These are phyloP conservation scores for Fimicolochytrium jonesii DNA, from an alignment of 192 early-diverging fungal species.

Conservation along the genomic window DNA sequence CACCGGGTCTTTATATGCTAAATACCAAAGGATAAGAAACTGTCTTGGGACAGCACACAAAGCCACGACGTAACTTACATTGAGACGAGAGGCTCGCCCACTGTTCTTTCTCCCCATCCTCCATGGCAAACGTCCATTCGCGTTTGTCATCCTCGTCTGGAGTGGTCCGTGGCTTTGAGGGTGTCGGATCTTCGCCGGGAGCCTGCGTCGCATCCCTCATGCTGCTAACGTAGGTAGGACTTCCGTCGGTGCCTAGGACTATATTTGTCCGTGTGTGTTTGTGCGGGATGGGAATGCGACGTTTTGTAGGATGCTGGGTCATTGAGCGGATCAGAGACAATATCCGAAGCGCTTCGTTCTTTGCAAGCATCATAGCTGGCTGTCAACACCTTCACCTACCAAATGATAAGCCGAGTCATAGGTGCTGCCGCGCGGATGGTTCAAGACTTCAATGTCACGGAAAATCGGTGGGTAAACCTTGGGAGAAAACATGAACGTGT, in stretches of 20 bases:
- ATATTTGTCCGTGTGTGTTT: not conserved
- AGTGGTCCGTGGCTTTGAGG: no score
- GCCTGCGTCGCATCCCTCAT: not conserved
- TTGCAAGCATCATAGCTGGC: not conserved
- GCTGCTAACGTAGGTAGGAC: not conserved
- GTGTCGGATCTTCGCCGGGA: no score
- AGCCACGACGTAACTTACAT: not conserved
- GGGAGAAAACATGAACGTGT: not conserved
- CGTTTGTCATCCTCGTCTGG: not conserved
- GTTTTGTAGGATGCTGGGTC: not conserved
- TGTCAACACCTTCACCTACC: not conserved
- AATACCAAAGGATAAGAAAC: not conserved
- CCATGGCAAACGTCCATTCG: constrained; percentile 2
- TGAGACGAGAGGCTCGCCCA: not conserved
- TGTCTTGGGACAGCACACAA: not conserved
- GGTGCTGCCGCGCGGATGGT: not conserved
- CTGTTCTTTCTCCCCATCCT: not conserved
- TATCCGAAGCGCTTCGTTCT: not conserved
- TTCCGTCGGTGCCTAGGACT: not conserved
- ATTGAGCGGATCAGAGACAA: not conserved
- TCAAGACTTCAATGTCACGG: not conserved
- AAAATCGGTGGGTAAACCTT: not conserved
- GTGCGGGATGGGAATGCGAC: not conserved
- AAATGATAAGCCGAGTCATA: not conserved
- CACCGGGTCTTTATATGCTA: not conserved